Base-by-base conservation (phyloP, 345 rosid genomes). In the Aquilaria yunnanensis region DNA sequence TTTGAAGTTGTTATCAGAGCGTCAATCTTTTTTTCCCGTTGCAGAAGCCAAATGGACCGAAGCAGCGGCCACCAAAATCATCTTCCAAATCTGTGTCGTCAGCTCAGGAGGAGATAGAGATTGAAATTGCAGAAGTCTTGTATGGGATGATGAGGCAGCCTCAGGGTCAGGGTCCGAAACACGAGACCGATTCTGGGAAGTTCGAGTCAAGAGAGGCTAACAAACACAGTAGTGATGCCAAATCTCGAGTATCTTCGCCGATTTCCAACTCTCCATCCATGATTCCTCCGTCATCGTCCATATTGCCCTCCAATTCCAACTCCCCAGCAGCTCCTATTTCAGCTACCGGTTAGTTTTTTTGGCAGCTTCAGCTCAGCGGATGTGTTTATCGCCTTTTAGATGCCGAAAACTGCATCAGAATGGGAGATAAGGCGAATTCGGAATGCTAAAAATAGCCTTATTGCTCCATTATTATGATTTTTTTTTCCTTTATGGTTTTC, bases 61-160 rank as follows among this genome's bases (percentile, higher is more conserved):
- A 95, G 74, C 96, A 78, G 58, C 81, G 84, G 67, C 81, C 87
- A n/a, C 97, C 96, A 0, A 95, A 87, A 62, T 82, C 96, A 13
- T 78, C 88, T 0, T 65, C 93, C 23, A 86, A 83, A 70, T 65
- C 87, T 5, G 47, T 81, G 1, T 75, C 93, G 14, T 80, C 95
- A 11, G 85, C 84, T 49, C 99, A 91, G 64, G 99, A 95, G 47
- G 97, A 95, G 76, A 91, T 91, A 70, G 99, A 95, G 86, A 85
- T 95, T 70, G 99, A 95, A 89, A 91, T 95, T 32, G 99, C 99
- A 0, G 96, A 95, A 72, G 99, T 95, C 23, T 71, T 95, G 46
- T 95, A 87, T 54, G 97, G 96, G 9, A 74, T 94, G 96, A 76
- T 82, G 96, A 81, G 89, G 73, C 94, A 87, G 78, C 96, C 97